A percentile compares a stretch with the other conserved stretches of the same genome.
These are phyloP conservation scores for Beta macrorhiza DNA, from an alignment of 179 eudicot genomes.

Conservation along the genomic window DNA sequence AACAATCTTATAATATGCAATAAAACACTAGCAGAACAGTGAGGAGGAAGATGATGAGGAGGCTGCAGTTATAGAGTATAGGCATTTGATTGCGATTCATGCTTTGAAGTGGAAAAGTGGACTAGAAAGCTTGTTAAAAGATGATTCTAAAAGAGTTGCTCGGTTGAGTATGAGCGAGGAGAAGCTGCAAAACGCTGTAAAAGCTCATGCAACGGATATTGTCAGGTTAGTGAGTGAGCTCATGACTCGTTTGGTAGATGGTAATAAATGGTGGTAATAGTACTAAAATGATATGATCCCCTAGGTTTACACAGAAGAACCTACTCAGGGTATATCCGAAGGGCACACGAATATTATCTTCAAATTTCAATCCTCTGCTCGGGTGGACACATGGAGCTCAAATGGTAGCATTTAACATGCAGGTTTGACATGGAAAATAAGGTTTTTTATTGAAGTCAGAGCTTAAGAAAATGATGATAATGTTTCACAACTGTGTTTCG, in stretches of 20 bases:
- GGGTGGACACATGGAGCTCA: slow-evolving; percentile 95
- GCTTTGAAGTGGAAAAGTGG: slow-evolving; percentile 44
- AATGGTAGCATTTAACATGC: slow-evolving; percentile 95
- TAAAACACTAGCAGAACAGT: slow-evolving; percentile 10
- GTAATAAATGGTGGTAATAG: too few relatives aligned
- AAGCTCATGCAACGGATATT: slow-evolving; percentile 38
- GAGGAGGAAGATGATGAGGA: slow-evolving; percentile 28
- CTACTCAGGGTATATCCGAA: slow-evolving; percentile 76
- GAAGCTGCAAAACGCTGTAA: slow-evolving; percentile 39
- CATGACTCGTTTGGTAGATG: neutral
- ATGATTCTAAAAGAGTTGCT: slow-evolving; percentile 30
- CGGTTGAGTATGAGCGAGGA: slow-evolving; percentile 60
- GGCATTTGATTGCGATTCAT: slow-evolving; percentile 54
- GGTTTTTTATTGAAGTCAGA: neutral
- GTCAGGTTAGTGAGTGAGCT: slow-evolving; percentile 36
- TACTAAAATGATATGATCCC: neutral
- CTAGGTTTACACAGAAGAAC: slow-evolving; percentile 74
- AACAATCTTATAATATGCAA: neutral
- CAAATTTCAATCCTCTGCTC: slow-evolving; percentile 68
- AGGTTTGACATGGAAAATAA: slow-evolving; percentile 40
- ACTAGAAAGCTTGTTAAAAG: slow-evolving; percentile 26
- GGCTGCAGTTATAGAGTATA: slow-evolving; percentile 36
- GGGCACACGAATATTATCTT: slow-evolving; percentile 64
- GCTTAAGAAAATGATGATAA: too few relatives aligned
- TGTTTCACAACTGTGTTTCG: too few relatives aligned